phyloP scores from a whole-genome alignment of 495 filamentous ascomycete species.

The Podospora comata region DNA sequence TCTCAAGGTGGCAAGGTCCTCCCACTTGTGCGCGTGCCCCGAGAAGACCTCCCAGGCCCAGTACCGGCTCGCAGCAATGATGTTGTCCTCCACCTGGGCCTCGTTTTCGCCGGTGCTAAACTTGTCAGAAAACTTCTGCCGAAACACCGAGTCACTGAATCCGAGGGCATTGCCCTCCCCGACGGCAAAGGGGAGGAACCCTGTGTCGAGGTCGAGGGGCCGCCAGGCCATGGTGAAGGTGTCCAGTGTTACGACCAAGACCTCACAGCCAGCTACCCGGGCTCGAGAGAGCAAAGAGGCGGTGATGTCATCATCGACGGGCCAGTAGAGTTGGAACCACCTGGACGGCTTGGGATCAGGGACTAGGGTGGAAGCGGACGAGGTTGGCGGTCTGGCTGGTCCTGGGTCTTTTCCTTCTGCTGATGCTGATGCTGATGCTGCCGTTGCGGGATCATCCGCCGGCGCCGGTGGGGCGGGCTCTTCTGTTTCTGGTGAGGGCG shows the following conservation, averaged over 20 bases:
- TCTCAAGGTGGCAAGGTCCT: constrained; percentile 53
- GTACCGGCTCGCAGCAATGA: constrained; percentile 29
- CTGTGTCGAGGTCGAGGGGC: constrained; percentile 62
- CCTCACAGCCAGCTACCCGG: constrained; percentile 53
- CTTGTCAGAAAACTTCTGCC: constrained; percentile 34
- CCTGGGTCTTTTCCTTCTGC: not conserved
- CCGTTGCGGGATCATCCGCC: too few species aligned
- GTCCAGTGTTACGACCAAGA: constrained; percentile 62
- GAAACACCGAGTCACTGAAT: constrained; percentile 63
- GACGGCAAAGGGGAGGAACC: constrained; percentile 53
- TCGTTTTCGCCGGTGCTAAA: constrained; percentile 17
- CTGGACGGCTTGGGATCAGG: constrained; percentile 13
- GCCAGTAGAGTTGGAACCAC: constrained; percentile 72
- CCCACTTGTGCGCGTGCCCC: constrained; percentile 55
- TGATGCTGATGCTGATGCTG: not conserved
- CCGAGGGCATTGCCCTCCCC: constrained; percentile 45
- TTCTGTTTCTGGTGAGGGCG: not conserved
- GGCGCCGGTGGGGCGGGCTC: not conserved
- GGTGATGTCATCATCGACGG: constrained; percentile 56
- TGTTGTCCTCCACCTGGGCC: constrained; percentile 26
- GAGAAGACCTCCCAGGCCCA: constrained; percentile 53
- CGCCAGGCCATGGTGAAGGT: constrained; percentile 59
- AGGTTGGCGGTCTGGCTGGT: not conserved
- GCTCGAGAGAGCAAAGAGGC: constrained; percentile 60
- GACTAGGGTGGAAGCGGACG: not conserved